Conservation (phyloP, 495 filamentous ascomycete species). For the Xylaria scruposa region DNA sequence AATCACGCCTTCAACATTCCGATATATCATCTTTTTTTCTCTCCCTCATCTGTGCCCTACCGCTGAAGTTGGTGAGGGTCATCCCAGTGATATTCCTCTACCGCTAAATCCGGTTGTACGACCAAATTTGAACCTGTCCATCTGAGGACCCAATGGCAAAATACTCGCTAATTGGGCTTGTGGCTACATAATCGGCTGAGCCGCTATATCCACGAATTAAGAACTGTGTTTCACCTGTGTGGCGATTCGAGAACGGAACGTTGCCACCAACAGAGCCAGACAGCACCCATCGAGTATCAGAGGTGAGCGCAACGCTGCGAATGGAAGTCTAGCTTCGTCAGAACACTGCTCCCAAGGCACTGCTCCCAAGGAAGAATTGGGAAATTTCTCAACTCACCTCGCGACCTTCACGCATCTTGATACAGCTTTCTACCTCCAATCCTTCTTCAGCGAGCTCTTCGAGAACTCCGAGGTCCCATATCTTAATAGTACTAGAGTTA, state of each 20-base stretch:
- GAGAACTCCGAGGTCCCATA: neutral
- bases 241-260: neutral
- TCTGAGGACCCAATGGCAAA: neutral
- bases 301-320: neutral
- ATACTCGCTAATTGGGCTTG: neutral
- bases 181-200: neutral
- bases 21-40: too few species aligned
- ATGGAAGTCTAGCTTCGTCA: neutral
- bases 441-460: too few species aligned
- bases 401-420: neutral
- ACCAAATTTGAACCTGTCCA: neutral
- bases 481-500: neutral
- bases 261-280: neutral
- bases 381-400: neutral
- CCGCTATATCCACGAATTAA: neutral
- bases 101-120: neutral
- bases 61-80: neutral
- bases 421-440: neutral
- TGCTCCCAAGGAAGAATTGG: too few species aligned
- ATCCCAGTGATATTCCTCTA: too few species aligned
- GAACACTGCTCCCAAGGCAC: too few species aligned
- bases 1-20: too few species aligned
- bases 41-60: neutral
- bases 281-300: neutral
- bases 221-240: neutral